Evolutionary conservation across 2,329 filamentous ascomycete genomes (phyloP).

Genomic region (Xylariaceae sp.): DNA sequence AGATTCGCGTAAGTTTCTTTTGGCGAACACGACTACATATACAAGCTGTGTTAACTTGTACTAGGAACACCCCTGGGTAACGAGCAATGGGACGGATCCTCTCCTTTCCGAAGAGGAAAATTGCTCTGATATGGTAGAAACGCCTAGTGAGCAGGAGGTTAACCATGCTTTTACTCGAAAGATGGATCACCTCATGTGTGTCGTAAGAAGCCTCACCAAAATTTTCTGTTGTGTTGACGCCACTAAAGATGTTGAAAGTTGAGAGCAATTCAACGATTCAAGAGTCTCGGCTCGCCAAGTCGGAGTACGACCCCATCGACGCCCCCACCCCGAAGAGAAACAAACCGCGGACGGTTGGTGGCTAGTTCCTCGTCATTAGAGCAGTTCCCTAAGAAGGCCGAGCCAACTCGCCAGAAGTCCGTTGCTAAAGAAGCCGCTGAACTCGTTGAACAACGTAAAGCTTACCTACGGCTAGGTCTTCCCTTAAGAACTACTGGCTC

Average conservation of each 20-base stretch:
- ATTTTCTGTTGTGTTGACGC: background rate
- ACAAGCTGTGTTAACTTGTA: conserved; percentile 20
- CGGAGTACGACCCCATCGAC: conserved; percentile 27
- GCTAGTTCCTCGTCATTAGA: conserved; percentile 7
- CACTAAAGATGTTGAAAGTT: conserved; percentile 48
- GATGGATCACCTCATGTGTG: conserved; percentile 78
- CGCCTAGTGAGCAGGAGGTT: conserved; percentile 84
- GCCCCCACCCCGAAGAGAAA: conserved; percentile 17
- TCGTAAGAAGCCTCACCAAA: conserved; percentile 48
- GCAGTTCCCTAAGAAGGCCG: conserved; percentile 11
- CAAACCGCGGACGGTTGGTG: conserved; percentile 8
- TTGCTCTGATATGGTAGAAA: conserved; percentile 70
- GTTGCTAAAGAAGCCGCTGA: conserved; percentile 46
- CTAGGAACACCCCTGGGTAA: conserved; percentile 91
- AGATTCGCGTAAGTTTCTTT: conserved; percentile 62
- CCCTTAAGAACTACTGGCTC: conserved; percentile 29
- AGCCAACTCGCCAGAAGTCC: conserved; percentile 25
- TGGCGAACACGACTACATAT: background rate
- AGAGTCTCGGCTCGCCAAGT: conserved; percentile 58
- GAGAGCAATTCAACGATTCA: conserved; percentile 88
- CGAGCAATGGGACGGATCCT: conserved; percentile 68
- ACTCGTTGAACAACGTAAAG: conserved; percentile 44
- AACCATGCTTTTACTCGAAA: conserved; percentile 86
- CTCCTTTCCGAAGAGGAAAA: conserved; percentile 82
- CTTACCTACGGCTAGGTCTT: conserved; percentile 35